A percentile compares a stretch with the other conserved stretches of the same genome.
Evolutionary conservation across 768 basidiomycete genomes (phyloP).

Genomic region (Russula earlei): DNA sequence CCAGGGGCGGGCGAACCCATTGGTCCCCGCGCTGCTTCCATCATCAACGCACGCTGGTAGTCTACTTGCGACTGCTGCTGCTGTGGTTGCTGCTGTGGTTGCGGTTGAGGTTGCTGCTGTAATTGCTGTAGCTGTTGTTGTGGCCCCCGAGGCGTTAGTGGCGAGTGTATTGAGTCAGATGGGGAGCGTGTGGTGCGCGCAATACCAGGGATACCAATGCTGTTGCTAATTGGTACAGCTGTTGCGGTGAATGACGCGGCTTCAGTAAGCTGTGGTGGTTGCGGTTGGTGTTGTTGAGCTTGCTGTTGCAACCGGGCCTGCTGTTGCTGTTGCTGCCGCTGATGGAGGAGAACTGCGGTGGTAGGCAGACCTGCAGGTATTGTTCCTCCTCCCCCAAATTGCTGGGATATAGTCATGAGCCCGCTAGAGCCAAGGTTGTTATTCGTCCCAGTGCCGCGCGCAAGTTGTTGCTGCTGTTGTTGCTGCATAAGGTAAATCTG

Average conservation of each 20-base stretch:
- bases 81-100: constrained; percentile 22
- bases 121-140: constrained; percentile 24
- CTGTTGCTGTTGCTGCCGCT: constrained; percentile 33
- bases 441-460: constrained; percentile 1
- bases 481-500: constrained; percentile 35
- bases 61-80: constrained; percentile 21
- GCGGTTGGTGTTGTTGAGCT: constrained; percentile 16
- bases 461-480: neutral
- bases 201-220: constrained; percentile 49
- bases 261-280: constrained; percentile 24
- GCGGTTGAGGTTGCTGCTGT: constrained; percentile 21
- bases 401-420: constrained; percentile 6
- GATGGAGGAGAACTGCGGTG: constrained; percentile 4
- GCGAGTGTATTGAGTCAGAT: constrained; percentile 47
- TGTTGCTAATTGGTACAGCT: constrained; percentile 26
- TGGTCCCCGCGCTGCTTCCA: constrained; percentile 6
- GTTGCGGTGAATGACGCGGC: constrained; percentile 39
- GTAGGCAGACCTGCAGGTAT: neutral
- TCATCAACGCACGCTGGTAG: constrained; percentile 16
- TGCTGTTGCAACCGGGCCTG: constrained; percentile 32
- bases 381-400: constrained; percentile 11
- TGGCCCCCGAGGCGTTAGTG: constrained; percentile 29
- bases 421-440: constrained; percentile 7
- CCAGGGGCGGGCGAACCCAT: constrained; percentile 1
- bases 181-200: constrained; percentile 68